Evolutionary conservation across 1,284 basidiomycete genomes (phyloP).

Genomic region (Marasmius tenuissimus): DNA sequence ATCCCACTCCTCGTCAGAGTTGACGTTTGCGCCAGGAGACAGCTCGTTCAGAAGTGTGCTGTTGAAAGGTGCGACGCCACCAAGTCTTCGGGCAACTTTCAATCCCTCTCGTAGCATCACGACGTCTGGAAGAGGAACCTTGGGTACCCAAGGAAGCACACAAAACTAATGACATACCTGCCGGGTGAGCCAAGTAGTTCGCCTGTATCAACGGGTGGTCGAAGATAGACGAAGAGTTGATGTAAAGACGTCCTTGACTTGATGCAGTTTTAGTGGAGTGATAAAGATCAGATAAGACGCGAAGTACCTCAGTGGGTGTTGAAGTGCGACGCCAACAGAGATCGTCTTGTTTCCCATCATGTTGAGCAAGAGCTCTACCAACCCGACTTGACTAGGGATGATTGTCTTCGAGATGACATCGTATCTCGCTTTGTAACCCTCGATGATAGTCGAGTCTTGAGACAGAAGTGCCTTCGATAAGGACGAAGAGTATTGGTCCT

Average conservation of each 20-base stretch:
- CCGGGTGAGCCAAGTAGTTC: conserved; percentile 48
- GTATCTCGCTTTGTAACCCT: conserved; percentile 67
- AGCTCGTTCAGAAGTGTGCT: conserved; percentile 34
- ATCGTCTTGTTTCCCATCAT: conserved; percentile 50
- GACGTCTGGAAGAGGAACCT: conserved; percentile 38
- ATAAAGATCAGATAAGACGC: conserved; percentile 3
- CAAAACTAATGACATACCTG: conserved; percentile 28
- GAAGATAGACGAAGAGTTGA: conserved; percentile 37
- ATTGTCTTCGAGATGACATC: conserved; percentile 46
- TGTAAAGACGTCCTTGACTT: conserved; percentile 34
- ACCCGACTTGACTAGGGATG: conserved; percentile 41
- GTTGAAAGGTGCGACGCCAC: conserved; percentile 39
- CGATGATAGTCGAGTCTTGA: conserved; percentile 46
- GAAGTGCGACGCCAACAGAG: conserved; percentile 64
- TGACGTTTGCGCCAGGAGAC: conserved; percentile 38
- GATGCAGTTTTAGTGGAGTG: background rate
- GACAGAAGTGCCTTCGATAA: conserved; percentile 42
- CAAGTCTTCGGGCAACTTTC: conserved; percentile 50
- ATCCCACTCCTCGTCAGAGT: conserved; percentile 48
- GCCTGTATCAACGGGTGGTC: conserved; percentile 45
- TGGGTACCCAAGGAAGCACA: background rate
- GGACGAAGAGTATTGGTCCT: conserved; percentile 1
- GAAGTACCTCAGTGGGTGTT: conserved; percentile 57
- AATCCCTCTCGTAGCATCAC: conserved; percentile 57
- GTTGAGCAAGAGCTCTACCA: conserved; percentile 64